These are phyloP conservation scores for Aspergillus egyptiacus DNA, from an alignment of 495 filamentous ascomycete species.

Conservation along the genomic window DNA sequence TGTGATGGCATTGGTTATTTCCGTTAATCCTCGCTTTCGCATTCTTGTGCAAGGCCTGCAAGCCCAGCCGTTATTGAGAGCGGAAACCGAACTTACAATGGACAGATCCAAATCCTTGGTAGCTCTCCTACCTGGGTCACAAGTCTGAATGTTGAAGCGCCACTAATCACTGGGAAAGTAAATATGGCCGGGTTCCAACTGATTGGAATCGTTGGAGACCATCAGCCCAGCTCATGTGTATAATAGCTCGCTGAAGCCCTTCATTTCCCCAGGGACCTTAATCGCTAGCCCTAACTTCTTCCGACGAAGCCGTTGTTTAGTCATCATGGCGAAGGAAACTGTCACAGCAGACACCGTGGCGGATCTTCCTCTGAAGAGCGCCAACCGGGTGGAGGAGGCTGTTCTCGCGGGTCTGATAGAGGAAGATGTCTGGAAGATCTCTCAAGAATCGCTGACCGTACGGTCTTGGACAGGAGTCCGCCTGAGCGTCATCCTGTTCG, in stretches of 20 bases:
- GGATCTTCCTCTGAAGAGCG: slow-evolving; percentile 13
- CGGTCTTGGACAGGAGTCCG: slow-evolving; percentile 32
- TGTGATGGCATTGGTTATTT: not conserved
- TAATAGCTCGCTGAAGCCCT: not conserved
- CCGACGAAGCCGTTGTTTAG: not conserved
- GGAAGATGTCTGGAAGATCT: slow-evolving; percentile 31
- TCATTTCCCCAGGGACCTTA: not conserved
- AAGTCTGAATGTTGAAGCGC: slow-evolving; percentile 3
- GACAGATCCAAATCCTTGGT: not conserved
- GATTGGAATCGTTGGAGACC: not conserved
- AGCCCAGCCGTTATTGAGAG: not conserved
- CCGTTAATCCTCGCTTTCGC: slow-evolving; percentile 8
- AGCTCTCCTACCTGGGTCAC: slow-evolving; percentile 1
- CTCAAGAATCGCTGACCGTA: slow-evolving; percentile 25
- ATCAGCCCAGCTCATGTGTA: not conserved
- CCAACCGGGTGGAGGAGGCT: slow-evolving; percentile 31
- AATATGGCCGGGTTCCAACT: not conserved
- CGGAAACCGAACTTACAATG: not conserved
- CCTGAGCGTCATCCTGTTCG: slow-evolving; percentile 32
- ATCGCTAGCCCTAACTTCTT: not conserved
- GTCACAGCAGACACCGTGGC: not conserved
- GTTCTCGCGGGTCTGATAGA: slow-evolving; percentile 34
- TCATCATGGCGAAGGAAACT: slow-evolving; percentile 6
- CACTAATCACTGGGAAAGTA: not conserved
- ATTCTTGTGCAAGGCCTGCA: not conserved